phyloP scores from a whole-genome alignment of 2,329 filamentous ascomycete species.

The Aspergillus hiratsukae region DNA sequence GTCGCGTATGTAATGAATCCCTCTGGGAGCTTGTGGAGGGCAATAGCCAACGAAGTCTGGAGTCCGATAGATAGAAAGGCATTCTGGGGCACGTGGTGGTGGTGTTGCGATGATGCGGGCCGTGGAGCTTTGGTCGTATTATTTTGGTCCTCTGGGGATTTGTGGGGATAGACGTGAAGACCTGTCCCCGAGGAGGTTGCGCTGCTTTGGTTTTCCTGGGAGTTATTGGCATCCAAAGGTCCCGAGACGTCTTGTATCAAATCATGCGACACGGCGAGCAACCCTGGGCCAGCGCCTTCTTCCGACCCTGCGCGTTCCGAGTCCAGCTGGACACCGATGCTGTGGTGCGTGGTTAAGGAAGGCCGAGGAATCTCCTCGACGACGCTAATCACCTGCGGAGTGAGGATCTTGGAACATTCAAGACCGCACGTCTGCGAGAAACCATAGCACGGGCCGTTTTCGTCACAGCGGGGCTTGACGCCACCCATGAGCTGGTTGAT shows the following conservation, averaged over 20 bases:
- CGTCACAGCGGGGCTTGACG: conserved; percentile 51
- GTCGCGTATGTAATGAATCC: conserved; percentile 89
- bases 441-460: conserved; percentile 57
- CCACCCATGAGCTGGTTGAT: conserved; percentile 49
- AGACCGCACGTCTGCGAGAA: conserved; percentile 58
- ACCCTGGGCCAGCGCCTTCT: not conserved
- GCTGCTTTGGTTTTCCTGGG: conserved; percentile 4
- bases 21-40: conserved; percentile 90
- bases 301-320: conserved; percentile 5
- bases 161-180: not conserved
- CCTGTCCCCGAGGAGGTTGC: conserved; percentile 10
- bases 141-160: conserved; percentile 6
- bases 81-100: conserved; percentile 93
- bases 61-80: conserved; percentile 92
- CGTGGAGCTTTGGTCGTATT: conserved; percentile 2
- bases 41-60: conserved; percentile 91
- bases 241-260: not conserved
- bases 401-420: conserved; percentile 53
- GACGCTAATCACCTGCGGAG: conserved; percentile 5
- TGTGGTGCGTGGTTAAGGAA: conserved; percentile 12
- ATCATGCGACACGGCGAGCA: not conserved
- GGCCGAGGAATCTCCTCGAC: conserved; percentile 14
- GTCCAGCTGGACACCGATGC: conserved; percentile 14
- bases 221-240: conserved; percentile 13
- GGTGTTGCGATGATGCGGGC: conserved; percentile 53